These are phyloP conservation scores for Penicillium parvum DNA, from an alignment of 495 filamentous ascomycete genomes.

Conservation along the genomic window DNA sequence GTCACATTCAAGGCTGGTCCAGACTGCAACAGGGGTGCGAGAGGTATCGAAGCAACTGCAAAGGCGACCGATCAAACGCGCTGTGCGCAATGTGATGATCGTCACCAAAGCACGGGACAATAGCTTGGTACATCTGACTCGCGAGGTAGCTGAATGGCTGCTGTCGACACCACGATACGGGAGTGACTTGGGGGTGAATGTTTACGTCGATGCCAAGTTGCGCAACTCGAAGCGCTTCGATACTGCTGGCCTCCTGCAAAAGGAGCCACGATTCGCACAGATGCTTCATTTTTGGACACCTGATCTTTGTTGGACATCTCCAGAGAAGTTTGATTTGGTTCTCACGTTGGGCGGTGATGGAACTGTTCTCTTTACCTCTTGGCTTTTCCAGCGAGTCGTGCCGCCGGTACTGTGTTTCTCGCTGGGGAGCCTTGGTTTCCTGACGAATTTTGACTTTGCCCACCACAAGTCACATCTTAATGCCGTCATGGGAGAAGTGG, in stretches of 20 bases:
- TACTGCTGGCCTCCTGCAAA: constrained; percentile 62
- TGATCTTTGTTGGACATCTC: constrained; percentile 83
- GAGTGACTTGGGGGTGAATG: constrained; percentile 74
- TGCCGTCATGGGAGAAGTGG: constrained; percentile 81
- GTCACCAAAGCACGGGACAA: constrained; percentile 96
- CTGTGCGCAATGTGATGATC: constrained; percentile 89
- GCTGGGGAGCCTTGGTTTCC: constrained; percentile 82
- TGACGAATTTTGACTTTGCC: constrained; percentile 88
- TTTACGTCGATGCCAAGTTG: constrained; percentile 92
- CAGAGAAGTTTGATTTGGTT: constrained; percentile 89
- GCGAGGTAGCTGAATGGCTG: constrained; percentile 81
- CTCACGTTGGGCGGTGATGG: constrained; percentile 90
- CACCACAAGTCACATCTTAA: constrained; percentile 77
- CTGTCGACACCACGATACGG: constrained; percentile 79
- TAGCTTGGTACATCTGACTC: constrained; percentile 75
- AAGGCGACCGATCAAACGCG: constrained; percentile 79
- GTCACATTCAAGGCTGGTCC: constrained; percentile 86
- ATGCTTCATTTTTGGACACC: constrained; percentile 94
- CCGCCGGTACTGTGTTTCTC: constrained; percentile 87
- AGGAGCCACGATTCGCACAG: constrained; percentile 63
- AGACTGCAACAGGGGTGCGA: constrained; percentile 89
- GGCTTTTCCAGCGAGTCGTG: constrained; percentile 91
- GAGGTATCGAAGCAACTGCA: constrained; percentile 94
- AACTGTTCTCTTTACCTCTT: constrained; percentile 86
- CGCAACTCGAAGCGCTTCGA: constrained; percentile 83